Evolutionary conservation across 148 eudicot genomes (phyloP).

Genomic region (Chenopodium quinoa): DNA sequence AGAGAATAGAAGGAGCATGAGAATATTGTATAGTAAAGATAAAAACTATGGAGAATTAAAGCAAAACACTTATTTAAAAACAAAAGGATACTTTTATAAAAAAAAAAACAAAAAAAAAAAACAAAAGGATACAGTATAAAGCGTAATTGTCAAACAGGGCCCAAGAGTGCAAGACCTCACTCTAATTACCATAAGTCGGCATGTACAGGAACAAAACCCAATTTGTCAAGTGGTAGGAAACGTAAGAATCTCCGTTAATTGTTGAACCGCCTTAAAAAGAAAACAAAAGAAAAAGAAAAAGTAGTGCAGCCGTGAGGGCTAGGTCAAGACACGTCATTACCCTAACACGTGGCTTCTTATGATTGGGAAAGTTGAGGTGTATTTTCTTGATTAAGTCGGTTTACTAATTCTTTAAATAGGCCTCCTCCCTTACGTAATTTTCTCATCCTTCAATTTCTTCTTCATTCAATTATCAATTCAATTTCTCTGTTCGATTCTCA

Average conservation of each 20-base stretch:
- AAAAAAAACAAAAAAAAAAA: too few species aligned
- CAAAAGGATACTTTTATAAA: too few species aligned
- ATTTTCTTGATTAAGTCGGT: neutral
- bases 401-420: neutral
- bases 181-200: neutral
- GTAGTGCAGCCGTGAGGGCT: neutral
- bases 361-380: neutral
- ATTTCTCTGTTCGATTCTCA: neutral
- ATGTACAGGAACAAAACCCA: neutral
- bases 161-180: too few species aligned
- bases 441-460: neutral
- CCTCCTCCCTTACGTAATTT: too few species aligned
- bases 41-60: too few species aligned
- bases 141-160: too few species aligned
- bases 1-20: too few species aligned
- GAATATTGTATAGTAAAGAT: too few species aligned
- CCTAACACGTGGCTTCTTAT: neutral
- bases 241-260: slow-evolving; percentile 3
- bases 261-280: neutral
- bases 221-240: neutral
- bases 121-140: too few species aligned
- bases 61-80: too few species aligned
- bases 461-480: neutral
- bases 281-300: neutral
- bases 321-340: slow-evolving; percentile 1